Conservation (phyloP, 192 early-diverging fungal genomes). For the Dimargaris cristalligena region DNA sequence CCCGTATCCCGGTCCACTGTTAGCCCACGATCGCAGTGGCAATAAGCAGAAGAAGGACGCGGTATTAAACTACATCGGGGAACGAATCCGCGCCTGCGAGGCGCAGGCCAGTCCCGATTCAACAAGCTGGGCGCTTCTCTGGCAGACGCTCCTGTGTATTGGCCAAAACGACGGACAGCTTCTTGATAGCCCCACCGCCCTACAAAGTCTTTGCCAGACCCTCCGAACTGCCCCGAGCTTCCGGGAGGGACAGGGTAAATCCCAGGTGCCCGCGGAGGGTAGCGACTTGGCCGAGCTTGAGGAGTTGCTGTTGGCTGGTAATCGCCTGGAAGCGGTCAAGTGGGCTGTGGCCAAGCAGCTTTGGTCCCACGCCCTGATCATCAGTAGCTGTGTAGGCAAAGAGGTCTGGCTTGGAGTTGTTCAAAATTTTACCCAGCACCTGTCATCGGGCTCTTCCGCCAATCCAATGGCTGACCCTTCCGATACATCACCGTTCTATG, state of each 20-base stretch:
- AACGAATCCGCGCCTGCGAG: not conserved
- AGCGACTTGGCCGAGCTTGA: constrained; percentile 22
- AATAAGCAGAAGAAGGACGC: constrained; percentile 1
- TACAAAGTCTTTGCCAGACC: not conserved
- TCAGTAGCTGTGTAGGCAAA: constrained; percentile 74
- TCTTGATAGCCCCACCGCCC: not conserved
- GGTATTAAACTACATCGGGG: not conserved
- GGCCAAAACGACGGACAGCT: not conserved
- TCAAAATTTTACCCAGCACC: constrained; percentile 40
- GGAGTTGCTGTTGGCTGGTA: constrained; percentile 20
- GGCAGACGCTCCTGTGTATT: not conserved
- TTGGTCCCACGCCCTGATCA: constrained; percentile 84
- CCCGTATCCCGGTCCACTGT: constrained; percentile 1
- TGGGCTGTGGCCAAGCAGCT: constrained; percentile 29
- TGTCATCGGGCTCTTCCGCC: constrained; percentile 19
- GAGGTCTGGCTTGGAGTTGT: constrained; percentile 69
- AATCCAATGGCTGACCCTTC: constrained; percentile 25
- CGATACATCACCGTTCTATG: constrained; percentile 22
- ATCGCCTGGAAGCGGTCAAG: constrained; percentile 24
- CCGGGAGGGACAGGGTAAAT: not conserved
- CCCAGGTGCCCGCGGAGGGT: constrained; percentile 10
- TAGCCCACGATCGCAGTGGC: not conserved
- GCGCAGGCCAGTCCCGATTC: too few species aligned
- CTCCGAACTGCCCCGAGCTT: not conserved
- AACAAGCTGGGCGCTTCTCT: not conserved